Conservation (phyloP, 2,329 filamentous ascomycete genomes). For the Plectosphaerella sp. region DNA sequence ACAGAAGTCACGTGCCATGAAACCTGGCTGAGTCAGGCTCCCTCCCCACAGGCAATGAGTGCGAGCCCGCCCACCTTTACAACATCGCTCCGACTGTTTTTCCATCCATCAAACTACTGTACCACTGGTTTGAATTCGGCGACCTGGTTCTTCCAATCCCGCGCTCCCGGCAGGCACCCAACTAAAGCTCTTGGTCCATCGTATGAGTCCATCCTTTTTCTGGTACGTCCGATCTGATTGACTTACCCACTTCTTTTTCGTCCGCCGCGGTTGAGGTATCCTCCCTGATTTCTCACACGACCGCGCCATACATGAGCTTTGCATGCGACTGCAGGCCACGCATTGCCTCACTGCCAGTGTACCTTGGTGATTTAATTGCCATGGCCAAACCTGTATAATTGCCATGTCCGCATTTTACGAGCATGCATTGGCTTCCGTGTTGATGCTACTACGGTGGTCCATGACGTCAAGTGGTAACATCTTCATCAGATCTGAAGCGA, state of each 20-base stretch:
- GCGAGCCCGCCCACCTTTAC: no score
- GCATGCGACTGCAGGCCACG: neutral
- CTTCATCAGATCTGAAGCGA: neutral
- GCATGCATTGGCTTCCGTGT: no score
- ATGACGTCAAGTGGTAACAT: neutral
- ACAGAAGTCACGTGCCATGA: no score
- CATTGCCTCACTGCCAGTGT: no score
- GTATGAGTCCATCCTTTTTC: neutral
- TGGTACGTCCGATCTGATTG: neutral
- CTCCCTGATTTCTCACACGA: neutral
- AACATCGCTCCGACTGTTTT: slow-evolving; percentile 1
- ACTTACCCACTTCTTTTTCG: neutral
- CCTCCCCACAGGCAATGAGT: no score
- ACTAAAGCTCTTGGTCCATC: neutral
- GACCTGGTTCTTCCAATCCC: slow-evolving; percentile 14
- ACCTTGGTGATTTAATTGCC: no score
- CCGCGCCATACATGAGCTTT: neutral
- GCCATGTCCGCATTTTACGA: no score
- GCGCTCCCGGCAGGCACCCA: slow-evolving; percentile 7
- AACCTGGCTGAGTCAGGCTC: no score
- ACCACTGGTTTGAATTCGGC: slow-evolving; percentile 8
- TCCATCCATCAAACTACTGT: slow-evolving; percentile 1
- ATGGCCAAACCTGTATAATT: no score
- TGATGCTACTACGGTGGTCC: neutral
- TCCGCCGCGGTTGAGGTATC: neutral